Evolutionary conservation across 2,329 filamentous ascomycete species (phyloP).

Genomic region (Incumbomyces lentus): DNA sequence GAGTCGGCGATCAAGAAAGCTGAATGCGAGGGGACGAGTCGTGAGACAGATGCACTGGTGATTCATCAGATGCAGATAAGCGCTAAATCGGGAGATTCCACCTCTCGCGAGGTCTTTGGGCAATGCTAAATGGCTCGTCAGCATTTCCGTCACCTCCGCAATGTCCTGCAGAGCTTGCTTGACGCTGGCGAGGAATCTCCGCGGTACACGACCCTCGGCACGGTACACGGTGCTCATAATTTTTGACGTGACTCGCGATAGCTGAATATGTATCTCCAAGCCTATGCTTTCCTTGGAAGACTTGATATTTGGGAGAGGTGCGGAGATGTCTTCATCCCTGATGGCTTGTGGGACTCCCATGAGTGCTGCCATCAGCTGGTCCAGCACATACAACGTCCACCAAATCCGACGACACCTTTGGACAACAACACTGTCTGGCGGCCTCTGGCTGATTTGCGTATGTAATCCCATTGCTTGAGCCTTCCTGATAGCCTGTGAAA

Average conservation of each 20-base stretch:
- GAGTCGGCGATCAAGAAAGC: constrained; percentile 23
- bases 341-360: constrained; percentile 44
- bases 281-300: constrained; percentile 31
- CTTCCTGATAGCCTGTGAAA: constrained; percentile 43
- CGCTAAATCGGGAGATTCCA: too few relatives aligned
- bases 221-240: constrained; percentile 21
- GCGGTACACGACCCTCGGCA: not conserved
- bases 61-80: too few relatives aligned
- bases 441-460: constrained; percentile 38
- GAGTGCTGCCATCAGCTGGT: constrained; percentile 44
- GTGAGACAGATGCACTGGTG: constrained; percentile 32
- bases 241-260: constrained; percentile 36
- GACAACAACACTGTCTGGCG: constrained; percentile 32
- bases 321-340: constrained; percentile 41
- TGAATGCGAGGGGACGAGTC: constrained; percentile 34
- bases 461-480: constrained; percentile 43
- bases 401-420: constrained; percentile 41
- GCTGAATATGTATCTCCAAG: constrained; percentile 37
- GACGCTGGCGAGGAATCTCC: constrained; percentile 21
- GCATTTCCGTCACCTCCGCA: too few relatives aligned
- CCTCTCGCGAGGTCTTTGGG: constrained; percentile 23
- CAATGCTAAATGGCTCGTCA: constrained; percentile 6
- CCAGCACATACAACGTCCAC: constrained; percentile 46
- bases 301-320: constrained; percentile 34
- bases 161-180: too few relatives aligned